phyloP scores from a whole-genome alignment of 768 basidiomycete genomes.

The Podaxis sp. region DNA sequence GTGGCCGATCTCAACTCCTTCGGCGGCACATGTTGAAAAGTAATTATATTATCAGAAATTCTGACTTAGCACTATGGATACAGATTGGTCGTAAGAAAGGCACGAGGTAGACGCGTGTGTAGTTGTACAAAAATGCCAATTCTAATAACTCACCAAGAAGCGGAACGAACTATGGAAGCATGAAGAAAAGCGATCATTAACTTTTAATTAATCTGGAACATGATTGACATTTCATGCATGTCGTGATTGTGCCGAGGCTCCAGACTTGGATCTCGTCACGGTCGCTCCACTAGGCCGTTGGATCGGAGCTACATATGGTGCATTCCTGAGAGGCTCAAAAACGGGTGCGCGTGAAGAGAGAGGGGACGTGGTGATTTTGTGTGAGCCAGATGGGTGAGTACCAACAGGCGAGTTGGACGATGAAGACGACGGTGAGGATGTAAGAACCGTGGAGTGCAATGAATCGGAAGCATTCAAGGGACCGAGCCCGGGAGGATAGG shows the following conservation, averaged over 20 bases:
- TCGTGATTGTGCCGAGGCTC: constrained; percentile 8
- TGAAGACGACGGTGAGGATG: constrained; percentile 6
- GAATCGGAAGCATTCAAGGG: constrained; percentile 2
- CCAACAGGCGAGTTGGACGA: constrained; percentile 3
- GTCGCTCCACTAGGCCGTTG: constrained; percentile 8
- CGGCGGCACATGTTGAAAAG: not conserved
- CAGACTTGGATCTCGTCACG: constrained; percentile 10
- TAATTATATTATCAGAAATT: not conserved
- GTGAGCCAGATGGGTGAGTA: not conserved
- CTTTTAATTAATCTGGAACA: not conserved
- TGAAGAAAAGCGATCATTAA: not conserved
- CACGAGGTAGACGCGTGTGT: constrained; percentile 1
- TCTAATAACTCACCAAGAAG: not conserved
- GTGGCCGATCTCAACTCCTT: not conserved
- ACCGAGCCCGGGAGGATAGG: not conserved
- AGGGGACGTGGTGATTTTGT: not conserved
- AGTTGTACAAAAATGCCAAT: constrained; percentile 1
- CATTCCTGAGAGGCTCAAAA: constrained; percentile 4
- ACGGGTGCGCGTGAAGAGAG: not conserved
- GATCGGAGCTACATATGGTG: constrained; percentile 6
- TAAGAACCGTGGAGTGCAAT: not conserved
- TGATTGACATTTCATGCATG: not conserved
- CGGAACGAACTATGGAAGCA: not conserved
- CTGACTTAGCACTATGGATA: constrained; percentile 2
- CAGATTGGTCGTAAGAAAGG: not conserved